These are phyloP conservation scores for Prunus yedoensis DNA, from an alignment of 331 rosid species.

Conservation along the genomic window DNA sequence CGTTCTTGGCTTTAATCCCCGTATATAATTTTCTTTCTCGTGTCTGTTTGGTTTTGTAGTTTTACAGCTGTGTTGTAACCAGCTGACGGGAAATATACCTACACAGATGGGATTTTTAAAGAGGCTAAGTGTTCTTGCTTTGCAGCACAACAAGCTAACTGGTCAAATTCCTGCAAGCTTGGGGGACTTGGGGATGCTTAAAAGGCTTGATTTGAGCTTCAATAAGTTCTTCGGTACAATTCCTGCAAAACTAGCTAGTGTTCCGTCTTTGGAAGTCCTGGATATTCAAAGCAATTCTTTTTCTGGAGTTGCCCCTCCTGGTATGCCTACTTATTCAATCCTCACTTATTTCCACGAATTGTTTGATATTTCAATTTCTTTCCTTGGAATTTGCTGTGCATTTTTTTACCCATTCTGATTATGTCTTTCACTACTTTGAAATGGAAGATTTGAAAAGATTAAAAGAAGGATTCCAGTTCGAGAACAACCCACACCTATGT, in stretches of 20 bases:
- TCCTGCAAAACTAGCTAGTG: slow-evolving; percentile 52
- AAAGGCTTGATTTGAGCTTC: slow-evolving; percentile 76
- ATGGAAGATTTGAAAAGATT: slow-evolving; percentile 61
- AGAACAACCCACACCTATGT: slow-evolving; percentile 68
- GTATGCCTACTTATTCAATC: slow-evolving; percentile 40
- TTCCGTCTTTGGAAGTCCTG: slow-evolving; percentile 45
- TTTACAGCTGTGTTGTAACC: slow-evolving; percentile 77
- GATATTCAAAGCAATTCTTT: slow-evolving; percentile 73
- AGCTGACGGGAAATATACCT: slow-evolving; percentile 72
- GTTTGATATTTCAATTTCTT: neutral
- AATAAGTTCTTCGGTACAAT: slow-evolving; percentile 60
- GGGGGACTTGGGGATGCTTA: slow-evolving; percentile 52
- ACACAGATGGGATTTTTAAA: slow-evolving; percentile 56
- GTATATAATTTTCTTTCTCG: neutral
- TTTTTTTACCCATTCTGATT: slow-evolving; percentile 23
- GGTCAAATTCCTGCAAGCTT: slow-evolving; percentile 69
- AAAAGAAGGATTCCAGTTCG: slow-evolving; percentile 61
- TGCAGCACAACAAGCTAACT: slow-evolving; percentile 63
- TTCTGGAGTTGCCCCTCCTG: slow-evolving; percentile 67
- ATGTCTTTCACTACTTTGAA: slow-evolving; percentile 20
- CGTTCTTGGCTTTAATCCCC: neutral
- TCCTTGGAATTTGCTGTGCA: slow-evolving; percentile 1
- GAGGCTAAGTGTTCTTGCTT: slow-evolving; percentile 63
- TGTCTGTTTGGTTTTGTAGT: slow-evolving; percentile 32
- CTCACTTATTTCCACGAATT: neutral